Evolutionary conservation across 2,329 filamentous ascomycete genomes (phyloP), one percentile per base, ranked within the genome.

Genomic region (Epichloe glyceriae): DNA sequence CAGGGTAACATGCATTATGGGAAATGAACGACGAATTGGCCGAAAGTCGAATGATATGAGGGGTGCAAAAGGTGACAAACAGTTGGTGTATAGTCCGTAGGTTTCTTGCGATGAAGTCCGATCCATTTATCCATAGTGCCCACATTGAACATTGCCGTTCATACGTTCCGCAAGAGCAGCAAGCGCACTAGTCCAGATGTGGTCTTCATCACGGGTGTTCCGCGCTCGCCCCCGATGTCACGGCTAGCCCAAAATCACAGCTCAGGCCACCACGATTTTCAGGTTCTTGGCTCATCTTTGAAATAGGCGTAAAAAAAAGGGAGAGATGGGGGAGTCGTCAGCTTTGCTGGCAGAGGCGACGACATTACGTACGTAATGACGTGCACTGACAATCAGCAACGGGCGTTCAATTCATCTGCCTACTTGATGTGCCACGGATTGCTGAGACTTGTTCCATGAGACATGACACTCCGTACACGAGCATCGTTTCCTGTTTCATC

Each of bases 301-400:
- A 34, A 46, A 37, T n/a, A 7, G 12, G 15, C 8, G 5, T n/a
- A 14, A 14, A 8, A 33, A 20, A 20, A 37, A 26, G 30, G 8
- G 35, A 20, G 19, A 10, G n/a, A n/a, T n/a, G 35, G 50, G 40
- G 20, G 10, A n/a, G 22, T 47, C 47, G 47, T 52, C 43, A 52
- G 51, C 47, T 42, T 50, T 47, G 26, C 47, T 43, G 38, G 17
- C 35, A 12, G 51, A 47, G 47, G 43, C 37, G 12, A 33, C 34
- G 41, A 30, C 26, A 30, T 4, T 4, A 39, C 37, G 40, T 44
- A 47, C 35, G 50, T 22, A 46, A 51, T 45, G 46, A 45, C 50
- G 46, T 39, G 30, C 33, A 19, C 40, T 12, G 33, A 30, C 26
- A 38, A 35, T 33, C n/a, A 11, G 34, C 39, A 30, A 8, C 8